Conservation (phyloP, 1,284 basidiomycete genomes). For the Phellinidium pouzarii region DNA sequence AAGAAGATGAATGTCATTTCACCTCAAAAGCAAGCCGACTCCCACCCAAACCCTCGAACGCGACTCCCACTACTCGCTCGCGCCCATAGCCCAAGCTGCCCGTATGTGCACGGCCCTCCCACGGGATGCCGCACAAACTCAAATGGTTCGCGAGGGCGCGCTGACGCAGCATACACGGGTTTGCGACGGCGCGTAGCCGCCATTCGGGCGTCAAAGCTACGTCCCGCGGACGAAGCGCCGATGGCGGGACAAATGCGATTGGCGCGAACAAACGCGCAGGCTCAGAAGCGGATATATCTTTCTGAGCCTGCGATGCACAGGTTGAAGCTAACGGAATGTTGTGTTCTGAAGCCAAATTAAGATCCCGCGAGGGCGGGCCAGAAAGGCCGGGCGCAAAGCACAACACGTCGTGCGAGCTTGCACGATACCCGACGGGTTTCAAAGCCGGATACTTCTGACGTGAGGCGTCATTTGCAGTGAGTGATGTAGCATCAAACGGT, state of each 20-base stretch:
- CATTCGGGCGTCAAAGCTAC: conserved; percentile 27
- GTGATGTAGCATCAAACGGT: not conserved
- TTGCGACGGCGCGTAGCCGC: conserved; percentile 46
- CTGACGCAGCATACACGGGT: conserved; percentile 50
- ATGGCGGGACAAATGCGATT: conserved; percentile 26
- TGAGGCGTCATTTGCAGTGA: not conserved
- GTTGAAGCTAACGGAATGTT: conserved; percentile 12
- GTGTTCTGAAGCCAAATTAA: conserved; percentile 15
- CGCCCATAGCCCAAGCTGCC: conserved; percentile 43
- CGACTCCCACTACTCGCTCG: conserved; percentile 50
- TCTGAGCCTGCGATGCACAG: not conserved
- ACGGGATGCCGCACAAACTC: conserved; percentile 33
- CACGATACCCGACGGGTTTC: conserved; percentile 41
- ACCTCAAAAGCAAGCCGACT: conserved; percentile 35
- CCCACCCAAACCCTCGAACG: conserved; percentile 50
- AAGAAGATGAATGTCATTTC: conserved; percentile 4
- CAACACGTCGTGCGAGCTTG: conserved; percentile 31
- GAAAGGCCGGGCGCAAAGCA: conserved; percentile 25
- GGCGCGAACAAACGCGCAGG: conserved; percentile 14
- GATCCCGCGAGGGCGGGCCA: conserved; percentile 8
- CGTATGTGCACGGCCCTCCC: conserved; percentile 41
- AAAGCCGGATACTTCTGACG: conserved; percentile 22
- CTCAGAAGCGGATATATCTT: not conserved
- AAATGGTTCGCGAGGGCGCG: conserved; percentile 50
- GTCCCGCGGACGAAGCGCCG: conserved; percentile 30